Base-by-base conservation (phyloP, 768 basidiomycete genomes). In the Lactarius trivialis region DNA sequence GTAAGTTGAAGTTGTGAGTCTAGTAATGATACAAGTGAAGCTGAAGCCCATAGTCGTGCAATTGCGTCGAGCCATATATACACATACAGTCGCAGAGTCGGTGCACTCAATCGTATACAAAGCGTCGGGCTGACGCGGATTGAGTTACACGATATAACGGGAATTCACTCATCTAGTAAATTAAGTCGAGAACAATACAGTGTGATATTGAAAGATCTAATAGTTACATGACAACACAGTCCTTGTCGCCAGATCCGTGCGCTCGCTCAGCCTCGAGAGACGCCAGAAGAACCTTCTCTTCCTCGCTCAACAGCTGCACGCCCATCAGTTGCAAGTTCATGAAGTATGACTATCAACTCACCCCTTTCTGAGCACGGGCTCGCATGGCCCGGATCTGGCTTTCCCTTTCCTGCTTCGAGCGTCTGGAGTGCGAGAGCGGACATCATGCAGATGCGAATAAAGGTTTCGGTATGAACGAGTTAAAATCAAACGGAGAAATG, bases 361-460 rank as follows among this genome's bases (percentile, higher is more conserved):
- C 84, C 66, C 90, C 90, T 74, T 88, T 92, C 80, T 80, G 81
- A 6, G 84, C 87, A 43, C 90, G 82, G 61, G 81, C 85, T 70
- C 81, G 76, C 83, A 92, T 83, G 3, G 85, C 89, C 72, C 81
- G 84, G 63, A 82, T 71, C 70, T 79, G 78, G 67, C 88, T 91
- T 70, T 85, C 85, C 69, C 81, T 78, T 73, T 93, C 91, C 14
- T 84, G 85, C 74, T 77, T 85, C 45, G 88, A 88, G 24, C 89
- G 87, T 67, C 89, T 90, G 70, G 60, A 36, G 56, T 66, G 71
- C 63, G 67, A 68, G 73, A 73, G 71, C 61, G 71, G 49, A 58
- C 19, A 70, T 89, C 74, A 91, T 62, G 86, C 86, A 66, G 75
- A 73, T 50, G 81, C 82, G 69, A 89, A 90, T 30, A 91, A 76